Base-by-base conservation (phyloP, 75 land plant species). In the Sequoia sempervirens region DNA sequence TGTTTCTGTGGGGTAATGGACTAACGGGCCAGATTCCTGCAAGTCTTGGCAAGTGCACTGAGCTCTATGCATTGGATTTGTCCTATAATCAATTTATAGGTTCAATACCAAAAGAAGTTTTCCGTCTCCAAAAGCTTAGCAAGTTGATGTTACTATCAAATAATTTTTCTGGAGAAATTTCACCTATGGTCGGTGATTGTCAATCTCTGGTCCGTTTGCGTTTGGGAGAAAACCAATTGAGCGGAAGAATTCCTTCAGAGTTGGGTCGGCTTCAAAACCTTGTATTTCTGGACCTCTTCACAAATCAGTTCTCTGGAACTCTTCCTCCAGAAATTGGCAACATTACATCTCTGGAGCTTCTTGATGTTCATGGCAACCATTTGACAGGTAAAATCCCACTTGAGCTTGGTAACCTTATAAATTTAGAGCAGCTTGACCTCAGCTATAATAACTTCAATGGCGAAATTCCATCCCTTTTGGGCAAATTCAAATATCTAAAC, bases 301-400 rank as follows among this genome's bases (percentile, higher is more conserved):
- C 86, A 47, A 96, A 92, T 79, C 84, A 88, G 53, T 93, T 97
- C 80, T 87, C 95, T 1, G 96, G 98, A 36, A 14, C 73, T 20
- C 86, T 95, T 18, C 95, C 96, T 11, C 40, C 26, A 4, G 95
- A 91, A 85, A 83, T 96, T 32, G 88, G 87, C 82, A 92, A 90
- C 66, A 86, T 85, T 50, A 81, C 91, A 5, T 89, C 92, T 75
- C 84, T 96, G 45, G 91, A 92, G 86, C 83, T 94, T n/a, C 86
- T 97, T 41, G 99, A 97, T 84, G 88, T 95, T 34, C 96, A 92
- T 81, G 86, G 86, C n/a, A 97, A 97, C 83, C 76, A 83, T 38
- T 37, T 97, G 3, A 88, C 85, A 12, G 99, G 96, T 18, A 84
- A 89, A 75, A 88, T 97, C 9, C 99, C 99, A 12, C 40, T 83